Evolutionary conservation across 495 filamentous ascomycete species (phyloP).

Genomic region (Xylaria curta): DNA sequence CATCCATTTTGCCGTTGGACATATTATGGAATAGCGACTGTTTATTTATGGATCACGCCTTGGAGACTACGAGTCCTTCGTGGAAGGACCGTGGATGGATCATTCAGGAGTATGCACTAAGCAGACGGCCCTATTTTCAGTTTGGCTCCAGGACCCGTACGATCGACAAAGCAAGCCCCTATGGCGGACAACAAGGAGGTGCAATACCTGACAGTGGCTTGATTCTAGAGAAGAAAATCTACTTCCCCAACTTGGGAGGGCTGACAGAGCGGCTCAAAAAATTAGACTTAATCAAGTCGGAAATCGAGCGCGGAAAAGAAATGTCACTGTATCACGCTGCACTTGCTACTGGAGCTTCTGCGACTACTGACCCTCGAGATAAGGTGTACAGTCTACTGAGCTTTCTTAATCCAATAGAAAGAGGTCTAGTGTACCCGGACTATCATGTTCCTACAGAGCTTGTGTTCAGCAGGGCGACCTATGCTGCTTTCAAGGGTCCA

Average conservation of each 20-base stretch:
- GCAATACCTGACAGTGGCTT: slow-evolving; percentile 13
- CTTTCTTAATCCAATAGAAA: not conserved
- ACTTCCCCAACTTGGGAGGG: not conserved
- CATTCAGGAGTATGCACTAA: slow-evolving; percentile 13
- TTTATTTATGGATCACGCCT: slow-evolving; percentile 2
- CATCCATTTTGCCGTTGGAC: not conserved
- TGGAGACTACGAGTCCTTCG: slow-evolving; percentile 13
- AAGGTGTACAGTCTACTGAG: slow-evolving; percentile 7
- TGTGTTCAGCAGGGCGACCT: slow-evolving; percentile 8
- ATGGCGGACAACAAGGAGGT: not conserved
- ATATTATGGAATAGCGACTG: slow-evolving; percentile 8
- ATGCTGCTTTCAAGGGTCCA: slow-evolving; percentile 5
- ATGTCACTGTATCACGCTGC: slow-evolving; percentile 10
- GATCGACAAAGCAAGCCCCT: not conserved
- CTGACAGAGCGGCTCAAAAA: not conserved
- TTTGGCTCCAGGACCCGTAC: not conserved
- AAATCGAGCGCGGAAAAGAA: not conserved
- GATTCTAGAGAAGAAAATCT: not conserved
- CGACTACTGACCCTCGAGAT: slow-evolving; percentile 5
- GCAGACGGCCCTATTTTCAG: slow-evolving; percentile 9
- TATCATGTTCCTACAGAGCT: not conserved
- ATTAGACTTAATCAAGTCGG: not conserved
- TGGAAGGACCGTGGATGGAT: slow-evolving; percentile 13
- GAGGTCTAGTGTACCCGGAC: not conserved
- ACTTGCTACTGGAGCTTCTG: not conserved